phyloP scores from a whole-genome alignment of 129 eudicot genomes.

The Cynara cardunculus region DNA sequence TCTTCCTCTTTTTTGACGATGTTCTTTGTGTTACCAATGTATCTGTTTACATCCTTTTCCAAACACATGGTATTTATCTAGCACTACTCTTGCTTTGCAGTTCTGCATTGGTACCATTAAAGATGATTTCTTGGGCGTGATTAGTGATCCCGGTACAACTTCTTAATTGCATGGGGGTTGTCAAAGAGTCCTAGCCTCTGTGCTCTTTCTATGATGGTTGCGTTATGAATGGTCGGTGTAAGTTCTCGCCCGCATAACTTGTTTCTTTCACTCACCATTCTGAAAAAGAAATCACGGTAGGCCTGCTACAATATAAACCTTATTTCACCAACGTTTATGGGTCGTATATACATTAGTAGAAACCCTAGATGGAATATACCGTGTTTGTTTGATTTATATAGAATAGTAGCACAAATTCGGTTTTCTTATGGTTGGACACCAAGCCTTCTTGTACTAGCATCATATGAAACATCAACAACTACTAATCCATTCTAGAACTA shows the following conservation, averaged over 20 bases:
- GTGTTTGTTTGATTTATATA: background rate
- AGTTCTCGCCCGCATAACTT: background rate
- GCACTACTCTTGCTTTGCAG: conserved; percentile 37
- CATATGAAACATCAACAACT: background rate
- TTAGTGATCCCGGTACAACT: conserved; percentile 62
- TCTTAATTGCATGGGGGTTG: conserved; percentile 29
- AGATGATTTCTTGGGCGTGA: conserved; percentile 83
- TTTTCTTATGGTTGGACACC: background rate
- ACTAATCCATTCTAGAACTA: background rate
- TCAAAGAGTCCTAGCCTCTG: background rate
- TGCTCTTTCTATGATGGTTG: background rate
- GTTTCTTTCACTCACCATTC: background rate
- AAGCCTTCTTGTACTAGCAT: background rate
- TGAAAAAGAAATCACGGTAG: background rate
- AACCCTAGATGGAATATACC: background rate
- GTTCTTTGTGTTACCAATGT: background rate
- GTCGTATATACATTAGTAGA: background rate
- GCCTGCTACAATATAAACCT: conserved; percentile 1
- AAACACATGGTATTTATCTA: background rate
- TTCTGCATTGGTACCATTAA: conserved; percentile 92
- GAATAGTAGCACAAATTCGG: background rate
- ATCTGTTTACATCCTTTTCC: background rate
- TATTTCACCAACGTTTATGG: background rate
- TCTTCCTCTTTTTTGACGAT: background rate
- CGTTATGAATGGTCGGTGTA: background rate